phyloP scores from a whole-genome alignment of 2,329 filamentous ascomycete species.

The Aspergillus unguis region DNA sequence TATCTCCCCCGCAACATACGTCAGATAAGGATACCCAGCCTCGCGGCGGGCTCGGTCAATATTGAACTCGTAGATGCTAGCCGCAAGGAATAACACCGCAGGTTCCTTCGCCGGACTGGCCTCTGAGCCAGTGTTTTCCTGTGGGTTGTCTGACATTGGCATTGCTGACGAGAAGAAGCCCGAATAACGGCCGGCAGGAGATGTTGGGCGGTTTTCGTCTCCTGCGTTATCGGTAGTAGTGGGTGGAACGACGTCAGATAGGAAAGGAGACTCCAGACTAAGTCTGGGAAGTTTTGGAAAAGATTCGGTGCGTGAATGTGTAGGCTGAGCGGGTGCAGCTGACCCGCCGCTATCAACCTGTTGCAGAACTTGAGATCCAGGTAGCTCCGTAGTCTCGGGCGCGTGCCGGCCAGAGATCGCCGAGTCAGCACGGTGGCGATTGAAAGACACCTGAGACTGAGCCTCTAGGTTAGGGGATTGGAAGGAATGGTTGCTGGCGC shows the following conservation, averaged over 20 bases:
- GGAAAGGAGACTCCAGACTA: constrained; percentile 45
- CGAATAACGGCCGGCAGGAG: constrained; percentile 59
- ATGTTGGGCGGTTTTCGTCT: constrained; percentile 28
- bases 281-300: constrained; percentile 43
- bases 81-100: constrained; percentile 83
- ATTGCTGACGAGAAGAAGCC: constrained; percentile 84
- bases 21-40: constrained; percentile 91
- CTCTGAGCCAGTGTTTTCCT: constrained; percentile 40
- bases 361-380: constrained; percentile 49
- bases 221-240: constrained; percentile 23
- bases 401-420: constrained; percentile 49
- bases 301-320: constrained; percentile 22
- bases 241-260: constrained; percentile 39
- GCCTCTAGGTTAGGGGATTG: constrained; percentile 53
- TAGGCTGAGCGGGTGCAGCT: constrained; percentile 26
- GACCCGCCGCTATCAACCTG: constrained; percentile 46
- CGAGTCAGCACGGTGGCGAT: constrained; percentile 56
- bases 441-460: constrained; percentile 26
- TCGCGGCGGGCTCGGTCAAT: constrained; percentile 89
- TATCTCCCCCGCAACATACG: constrained; percentile 92
- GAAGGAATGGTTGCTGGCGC: constrained; percentile 63
- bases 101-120: constrained; percentile 39
- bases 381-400: constrained; percentile 55
- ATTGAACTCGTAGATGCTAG: constrained; percentile 94
- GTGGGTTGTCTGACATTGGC: constrained; percentile 67